Evolutionary conservation across 2,329 filamentous ascomycete species (phyloP), one percentile per base, ranked within the genome.

Genomic region (Colletotrichum sp.): DNA sequence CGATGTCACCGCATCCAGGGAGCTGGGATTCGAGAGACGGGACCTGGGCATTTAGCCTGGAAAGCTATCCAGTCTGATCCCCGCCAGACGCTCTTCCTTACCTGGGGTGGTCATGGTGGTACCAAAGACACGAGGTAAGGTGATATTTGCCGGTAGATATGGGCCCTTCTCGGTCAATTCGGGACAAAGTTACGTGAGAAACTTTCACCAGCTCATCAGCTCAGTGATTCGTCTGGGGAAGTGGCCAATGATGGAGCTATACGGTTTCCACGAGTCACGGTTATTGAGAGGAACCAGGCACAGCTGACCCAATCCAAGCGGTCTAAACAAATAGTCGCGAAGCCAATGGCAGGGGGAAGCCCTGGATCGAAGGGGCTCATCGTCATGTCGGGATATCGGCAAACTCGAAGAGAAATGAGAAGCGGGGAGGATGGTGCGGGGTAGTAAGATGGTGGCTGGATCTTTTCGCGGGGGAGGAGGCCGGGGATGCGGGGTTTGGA

Each of bases 181-280:
- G 70, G 73, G 70, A 28, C 48, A 75, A 73, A 68, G 73, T 72
- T 75, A 28, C 8, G 73, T 62, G 52, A 62, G 24, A 16, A n/a
- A 12, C 12, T 69, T 68, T 72, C 55, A 67, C 39, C 68, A 72
- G 72, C n/a, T 63, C 32, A 67, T 8, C 55, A 57, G 52, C 62
- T n/a, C 28, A 4, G 22, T 32, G n/a, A 36, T 64, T n/a, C 32
- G 30, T 64, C 28, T 62, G 9, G 60, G 24, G 60, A 64, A 15
- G 30, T 13, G 32, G 12, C 60, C 18, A 36, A 64, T 18, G 60
- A 16, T 12, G 3, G 26, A 64, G n/a, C n/a, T 24, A 1, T 6
- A 2, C 32, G 9, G 9, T 64, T 64, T 64, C 22, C 32, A 64
- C 28, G 65, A 36, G 44, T 68, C 64, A 52, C 44, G 26, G 26